These are phyloP conservation scores for Ceratocystis smalleyi DNA, from an alignment of 2,329 filamentous ascomycete genomes.

Conservation along the genomic window DNA sequence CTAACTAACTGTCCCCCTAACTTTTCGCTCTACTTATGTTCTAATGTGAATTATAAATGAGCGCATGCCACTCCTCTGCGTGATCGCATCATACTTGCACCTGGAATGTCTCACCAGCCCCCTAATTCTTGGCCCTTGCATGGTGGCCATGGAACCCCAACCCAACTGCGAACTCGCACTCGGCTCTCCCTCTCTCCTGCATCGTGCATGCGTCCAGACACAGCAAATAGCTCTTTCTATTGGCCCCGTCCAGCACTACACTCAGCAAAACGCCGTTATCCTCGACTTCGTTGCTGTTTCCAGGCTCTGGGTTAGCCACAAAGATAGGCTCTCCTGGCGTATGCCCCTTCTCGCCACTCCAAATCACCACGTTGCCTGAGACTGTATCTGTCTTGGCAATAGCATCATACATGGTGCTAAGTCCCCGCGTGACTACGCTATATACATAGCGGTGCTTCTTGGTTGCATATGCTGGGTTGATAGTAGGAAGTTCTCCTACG, in stretches of 20 bases:
- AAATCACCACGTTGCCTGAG: conserved; percentile 37
- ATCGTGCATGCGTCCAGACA: conserved; percentile 48
- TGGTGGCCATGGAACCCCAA: conserved; percentile 53
- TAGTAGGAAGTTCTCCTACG: conserved; percentile 48
- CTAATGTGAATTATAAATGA: background rate
- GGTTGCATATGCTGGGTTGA: conserved; percentile 42
- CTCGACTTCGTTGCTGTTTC: conserved; percentile 43
- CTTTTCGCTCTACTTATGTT: background rate
- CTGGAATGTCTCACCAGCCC: background rate
- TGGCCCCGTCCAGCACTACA: conserved; percentile 48
- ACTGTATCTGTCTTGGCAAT: conserved; percentile 50
- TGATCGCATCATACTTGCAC: no score
- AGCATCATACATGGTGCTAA: conserved; percentile 44
- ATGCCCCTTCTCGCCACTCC: conserved; percentile 42
- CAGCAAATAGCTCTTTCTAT: conserved; percentile 46
- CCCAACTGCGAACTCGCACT: conserved; percentile 42
- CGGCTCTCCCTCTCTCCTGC: conserved; percentile 48
- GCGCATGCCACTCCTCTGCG: background rate
- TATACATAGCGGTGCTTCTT: conserved; percentile 46
- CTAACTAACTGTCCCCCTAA: background rate
- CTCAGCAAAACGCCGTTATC: conserved; percentile 49
- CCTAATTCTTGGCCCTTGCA: conserved; percentile 14
- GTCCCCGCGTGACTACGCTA: conserved; percentile 38
- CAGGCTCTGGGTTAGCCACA: conserved; percentile 30
- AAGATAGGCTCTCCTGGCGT: conserved; percentile 58